phyloP scores from a whole-genome alignment of 2,329 filamentous ascomycete genomes.

The Aspergillus aculeatinus region DNA sequence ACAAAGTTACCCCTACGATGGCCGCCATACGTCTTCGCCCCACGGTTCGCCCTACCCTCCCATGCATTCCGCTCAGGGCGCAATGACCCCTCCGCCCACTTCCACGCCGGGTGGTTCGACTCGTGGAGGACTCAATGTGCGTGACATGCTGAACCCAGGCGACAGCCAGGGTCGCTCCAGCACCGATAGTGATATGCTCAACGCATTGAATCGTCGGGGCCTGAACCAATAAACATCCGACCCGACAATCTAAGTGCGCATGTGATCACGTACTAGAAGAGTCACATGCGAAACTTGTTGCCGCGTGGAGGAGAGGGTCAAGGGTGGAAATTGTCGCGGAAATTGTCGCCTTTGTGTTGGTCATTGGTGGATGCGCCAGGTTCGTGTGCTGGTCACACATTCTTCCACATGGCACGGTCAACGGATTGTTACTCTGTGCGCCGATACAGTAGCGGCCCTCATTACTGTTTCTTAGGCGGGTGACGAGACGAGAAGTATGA shows the following conservation, averaged over 20 bases:
- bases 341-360: conserved; percentile 1
- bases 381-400: conserved; percentile 28
- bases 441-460: background rate
- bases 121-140: conserved; percentile 48
- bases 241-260: background rate
- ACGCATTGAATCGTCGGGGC: conserved; percentile 45
- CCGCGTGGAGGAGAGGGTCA: background rate
- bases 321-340: background rate
- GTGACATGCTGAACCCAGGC: conserved; percentile 49
- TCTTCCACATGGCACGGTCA: conserved; percentile 7
- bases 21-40: conserved; percentile 44
- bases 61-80: conserved; percentile 32
- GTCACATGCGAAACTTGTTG: background rate
- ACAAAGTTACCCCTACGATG: conserved; percentile 45
- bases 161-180: conserved; percentile 44
- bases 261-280: background rate
- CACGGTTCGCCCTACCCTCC: conserved; percentile 42
- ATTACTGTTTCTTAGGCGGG: background rate
- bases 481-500: background rate
- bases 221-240: conserved; percentile 28
- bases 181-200: conserved; percentile 53
- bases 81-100: conserved; percentile 30
- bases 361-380: conserved; percentile 12
- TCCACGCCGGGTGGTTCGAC: conserved; percentile 34
- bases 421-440: background rate